Conservation (phyloP, 768 basidiomycete species). For the Termitomyces eurrhizus region DNA sequence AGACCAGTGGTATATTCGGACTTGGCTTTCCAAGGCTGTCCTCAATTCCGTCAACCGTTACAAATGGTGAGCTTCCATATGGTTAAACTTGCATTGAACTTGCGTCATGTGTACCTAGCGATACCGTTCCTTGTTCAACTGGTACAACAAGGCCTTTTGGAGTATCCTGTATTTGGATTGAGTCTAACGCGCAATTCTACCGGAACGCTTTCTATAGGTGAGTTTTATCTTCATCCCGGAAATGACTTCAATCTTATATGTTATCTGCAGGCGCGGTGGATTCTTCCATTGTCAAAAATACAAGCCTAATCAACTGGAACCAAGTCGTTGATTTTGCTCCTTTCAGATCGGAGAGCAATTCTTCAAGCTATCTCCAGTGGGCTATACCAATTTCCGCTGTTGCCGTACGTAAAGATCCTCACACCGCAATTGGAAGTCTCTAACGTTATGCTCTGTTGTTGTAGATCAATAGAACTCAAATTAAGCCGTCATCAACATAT, state of each 20-base stretch:
- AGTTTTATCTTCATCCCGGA: slow-evolving; percentile 8
- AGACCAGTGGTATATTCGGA: slow-evolving; percentile 70
- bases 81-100: not conserved
- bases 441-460: not conserved
- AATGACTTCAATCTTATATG: not conserved
- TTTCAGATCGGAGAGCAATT: slow-evolving; percentile 48
- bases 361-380: slow-evolving; percentile 77
- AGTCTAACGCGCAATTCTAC: slow-evolving; percentile 54
- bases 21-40: slow-evolving; percentile 76
- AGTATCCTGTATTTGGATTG: slow-evolving; percentile 77
- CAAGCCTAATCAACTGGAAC: slow-evolving; percentile 65
- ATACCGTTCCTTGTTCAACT: slow-evolving; percentile 65
- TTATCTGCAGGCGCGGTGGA: slow-evolving; percentile 64
- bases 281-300: slow-evolving; percentile 58
- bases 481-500: slow-evolving; percentile 63
- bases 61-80: slow-evolving; percentile 38
- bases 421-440: not conserved
- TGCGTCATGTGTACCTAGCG: slow-evolving; percentile 34
- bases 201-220: slow-evolving; percentile 67
- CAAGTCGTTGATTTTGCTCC: slow-evolving; percentile 73
- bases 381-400: slow-evolving; percentile 56
- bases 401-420: slow-evolving; percentile 34
- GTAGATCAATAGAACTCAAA: slow-evolving; percentile 54
- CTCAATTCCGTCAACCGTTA: slow-evolving; percentile 39
- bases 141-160: slow-evolving; percentile 57